Base-by-base conservation (phyloP, 2,329 filamentous ascomycete genomes). In the Apiospora phragmitis region DNA sequence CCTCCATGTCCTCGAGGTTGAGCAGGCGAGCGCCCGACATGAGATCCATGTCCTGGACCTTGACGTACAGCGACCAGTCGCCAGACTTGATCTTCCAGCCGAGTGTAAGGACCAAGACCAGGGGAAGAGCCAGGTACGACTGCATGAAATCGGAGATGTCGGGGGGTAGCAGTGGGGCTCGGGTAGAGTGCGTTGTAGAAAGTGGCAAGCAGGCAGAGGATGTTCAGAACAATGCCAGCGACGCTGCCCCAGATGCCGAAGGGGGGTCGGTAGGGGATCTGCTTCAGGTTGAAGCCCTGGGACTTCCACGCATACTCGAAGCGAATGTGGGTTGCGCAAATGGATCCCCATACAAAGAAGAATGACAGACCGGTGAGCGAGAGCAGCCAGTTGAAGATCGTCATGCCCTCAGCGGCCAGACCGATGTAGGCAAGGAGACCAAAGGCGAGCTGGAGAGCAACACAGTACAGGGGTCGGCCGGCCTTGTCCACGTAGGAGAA, bases 261-360 rank as follows among this genome's bases (percentile, higher is more conserved):
- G 1, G 79, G 80, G 5, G 85, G 80, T 73, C 77, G 79, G 73
- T 86, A 88, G 2, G 86, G 85, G 49, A 88, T 83, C 75, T 86
- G 81, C 43, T 83, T 82, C 26, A 84, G 77, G 49, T 79, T 80
- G 74, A 88, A 88, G 68, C 90, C 90, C 75, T 91, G 87, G 21
- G 83, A 79, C 72, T 85, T 83, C 90, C 90, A 92, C 18, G 84
- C 89, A 62, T 85, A 79, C 71, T 90, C 87, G 86, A 92, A 92
- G 65, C 89, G 88, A 77, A 92, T 91, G 77, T 92, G 89, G 0
- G 89, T 85, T 3, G 89, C 80, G 79, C 89, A 91, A 77, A 91
- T 90, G 71, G 86, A 91, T 45, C 89, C 90, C 92, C 92, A 95
- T 35, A 92, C 92, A 81, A 94, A 93, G 79, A 95, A 89, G 72